Evolutionary conservation across 805 yeast species (phyloP).

Genomic region (Metschnikowia anglica): DNA sequence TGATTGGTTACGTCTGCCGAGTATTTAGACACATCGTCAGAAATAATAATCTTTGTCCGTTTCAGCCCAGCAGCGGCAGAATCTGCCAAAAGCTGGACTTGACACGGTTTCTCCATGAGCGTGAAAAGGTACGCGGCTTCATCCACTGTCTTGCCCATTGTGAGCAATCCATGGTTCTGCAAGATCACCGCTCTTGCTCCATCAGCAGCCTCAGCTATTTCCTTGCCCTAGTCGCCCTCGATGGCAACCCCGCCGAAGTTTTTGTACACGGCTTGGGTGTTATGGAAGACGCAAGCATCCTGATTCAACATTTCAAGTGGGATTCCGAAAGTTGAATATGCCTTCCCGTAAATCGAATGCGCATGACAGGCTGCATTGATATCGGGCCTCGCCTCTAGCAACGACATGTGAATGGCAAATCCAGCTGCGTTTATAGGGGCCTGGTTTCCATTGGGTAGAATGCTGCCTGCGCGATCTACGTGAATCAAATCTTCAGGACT

Average conservation of each 20-base stretch:
- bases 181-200: constrained; percentile 11
- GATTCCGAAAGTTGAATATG: constrained; percentile 9
- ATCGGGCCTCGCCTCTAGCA: constrained; percentile 14
- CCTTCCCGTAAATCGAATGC: constrained; percentile 14
- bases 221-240: constrained; percentile 13
- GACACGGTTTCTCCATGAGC: constrained; percentile 14
- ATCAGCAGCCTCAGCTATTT: constrained; percentile 9
- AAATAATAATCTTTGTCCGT: constrained; percentile 2
- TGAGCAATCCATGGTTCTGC: constrained; percentile 16
- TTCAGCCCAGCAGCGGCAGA: background rate
- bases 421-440: constrained; percentile 16
- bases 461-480: constrained; percentile 7
- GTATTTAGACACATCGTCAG: constrained; percentile 13
- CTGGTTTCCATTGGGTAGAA: constrained; percentile 14
- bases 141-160: constrained; percentile 17
- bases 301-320: constrained; percentile 16
- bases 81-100: constrained; percentile 14
- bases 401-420: constrained; percentile 13
- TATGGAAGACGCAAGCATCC: constrained; percentile 13
- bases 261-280: constrained; percentile 9
- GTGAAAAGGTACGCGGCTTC: constrained; percentile 16
- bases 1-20: constrained; percentile 10
- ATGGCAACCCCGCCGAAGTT: constrained; percentile 16
- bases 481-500: constrained; percentile 13
- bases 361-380: constrained; percentile 17